Base-by-base conservation (phyloP, 169 alveolate genomes). In the Cryptosporidium xiaoi region DNA sequence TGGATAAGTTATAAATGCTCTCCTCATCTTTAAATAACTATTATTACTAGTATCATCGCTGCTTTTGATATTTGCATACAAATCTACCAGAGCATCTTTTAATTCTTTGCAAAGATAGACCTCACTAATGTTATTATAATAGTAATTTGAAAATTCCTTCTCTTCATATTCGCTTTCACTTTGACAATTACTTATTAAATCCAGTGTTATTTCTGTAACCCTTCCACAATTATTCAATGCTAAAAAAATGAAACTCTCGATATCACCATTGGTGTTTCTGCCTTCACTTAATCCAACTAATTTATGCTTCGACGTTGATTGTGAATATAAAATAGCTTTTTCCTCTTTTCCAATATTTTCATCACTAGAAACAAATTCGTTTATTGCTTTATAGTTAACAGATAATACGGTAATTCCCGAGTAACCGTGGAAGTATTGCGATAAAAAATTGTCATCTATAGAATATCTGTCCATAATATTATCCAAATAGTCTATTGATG, bases 191-290 rank as follows among this genome's bases (percentile, higher is more conserved):
- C 27, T 48, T 13, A 27, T 20, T 3, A 69, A n/a, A 27, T 46
- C 58, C 6, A 77, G 12, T 18, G 48, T 40, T 7, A 2, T 27
- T n/a, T 55, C 29, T 3, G 77, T 29, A n/a, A 77, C 31, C 50
- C 87, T 77, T 48, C 87, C 87, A 60, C 87, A 77, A 8, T 65
- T 60, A 36, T 60, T 77, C 34, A 77, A 62, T 7, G 77, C 58
- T 3, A 77, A 40, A 40, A 77, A 40, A n/a, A 77, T 62, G 15
- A 77, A 27, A 60, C 69, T 18, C 8, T 56, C 77, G 24, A 7
- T 3, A 3, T 55, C 48, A 6, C 10, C 48, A 13, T 66, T 27
- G 0, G 40, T n/a, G 24, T 5, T 4, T 34, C 46, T 51, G 0
- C 51, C 67, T 10, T 24, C 29, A 6, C 31, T 51, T 29, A 20